These are phyloP conservation scores for Astrothelium macrocarpum DNA, from an alignment of 495 filamentous ascomycete genomes.

Conservation along the genomic window DNA sequence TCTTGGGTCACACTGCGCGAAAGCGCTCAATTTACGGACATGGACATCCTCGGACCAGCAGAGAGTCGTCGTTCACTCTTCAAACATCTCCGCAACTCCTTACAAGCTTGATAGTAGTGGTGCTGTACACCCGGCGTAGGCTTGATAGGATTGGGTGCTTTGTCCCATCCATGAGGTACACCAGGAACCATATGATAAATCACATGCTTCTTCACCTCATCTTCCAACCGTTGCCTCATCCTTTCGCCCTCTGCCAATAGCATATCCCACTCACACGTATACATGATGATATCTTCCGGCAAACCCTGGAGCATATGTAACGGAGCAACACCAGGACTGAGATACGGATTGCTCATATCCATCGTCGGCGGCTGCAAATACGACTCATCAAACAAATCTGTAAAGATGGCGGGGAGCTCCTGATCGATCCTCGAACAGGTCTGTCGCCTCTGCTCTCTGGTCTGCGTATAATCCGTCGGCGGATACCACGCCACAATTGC, in stretches of 20 bases:
- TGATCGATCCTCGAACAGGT: constrained; percentile 57
- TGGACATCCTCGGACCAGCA: constrained; percentile 3
- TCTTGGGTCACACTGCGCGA: neutral
- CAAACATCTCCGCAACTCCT: constrained; percentile 36
- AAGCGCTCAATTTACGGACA: neutral
- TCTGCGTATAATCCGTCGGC: constrained; percentile 68
- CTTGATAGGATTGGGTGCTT: constrained; percentile 68
- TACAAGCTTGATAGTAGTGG: constrained; percentile 38
- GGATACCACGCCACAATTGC: constrained; percentile 75
- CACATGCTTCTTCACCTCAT: constrained; percentile 58
- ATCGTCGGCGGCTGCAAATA: constrained; percentile 57
- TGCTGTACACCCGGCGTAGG: constrained; percentile 35
- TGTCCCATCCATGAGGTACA: constrained; percentile 78
- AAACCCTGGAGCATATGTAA: constrained; percentile 43
- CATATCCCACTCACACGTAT: constrained; percentile 89
- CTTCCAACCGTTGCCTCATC: constrained; percentile 52
- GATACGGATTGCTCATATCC: constrained; percentile 47
- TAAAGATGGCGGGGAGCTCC: constrained; percentile 63
- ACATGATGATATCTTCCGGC: constrained; percentile 59
- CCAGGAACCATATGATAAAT: constrained; percentile 60
- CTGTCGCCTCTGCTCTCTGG: constrained; percentile 61
- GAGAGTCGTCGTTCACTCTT: constrained; percentile 9
- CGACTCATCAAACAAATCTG: constrained; percentile 74
- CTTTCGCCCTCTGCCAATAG: constrained; percentile 64
- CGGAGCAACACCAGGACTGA: constrained; percentile 53